Evolutionary conservation across 768 basidiomycete genomes (phyloP).

Genomic region (Mycena kentingensis): DNA sequence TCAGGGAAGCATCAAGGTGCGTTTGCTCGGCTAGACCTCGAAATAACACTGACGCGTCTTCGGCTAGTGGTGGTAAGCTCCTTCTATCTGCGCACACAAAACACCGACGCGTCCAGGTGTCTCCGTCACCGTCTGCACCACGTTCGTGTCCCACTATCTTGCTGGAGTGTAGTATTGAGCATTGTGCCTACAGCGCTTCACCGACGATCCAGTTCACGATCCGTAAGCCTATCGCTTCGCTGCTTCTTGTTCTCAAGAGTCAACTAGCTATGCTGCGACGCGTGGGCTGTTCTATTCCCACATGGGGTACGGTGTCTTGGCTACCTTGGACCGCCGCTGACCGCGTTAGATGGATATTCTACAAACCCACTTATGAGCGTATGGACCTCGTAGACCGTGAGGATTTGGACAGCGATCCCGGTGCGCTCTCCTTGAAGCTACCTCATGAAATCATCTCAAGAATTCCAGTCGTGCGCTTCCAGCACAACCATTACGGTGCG

Average conservation of each 20-base stretch:
- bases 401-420: constrained; percentile 70
- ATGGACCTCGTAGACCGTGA: constrained; percentile 65
- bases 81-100: not conserved
- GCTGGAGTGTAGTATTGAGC: too few species aligned
- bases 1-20: constrained; percentile 78
- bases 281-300: constrained; percentile 75
- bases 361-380: constrained; percentile 65
- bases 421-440: constrained; percentile 37
- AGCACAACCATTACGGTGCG: constrained; percentile 68
- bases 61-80: constrained; percentile 53
- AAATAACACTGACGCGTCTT: constrained; percentile 1
- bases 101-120: constrained; percentile 45
- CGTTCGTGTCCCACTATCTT: constrained; percentile 39
- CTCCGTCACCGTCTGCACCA: constrained; percentile 77
- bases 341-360: constrained; percentile 68
- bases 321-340: not conserved
- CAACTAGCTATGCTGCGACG: constrained; percentile 66
- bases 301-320: constrained; percentile 47
- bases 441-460: not conserved
- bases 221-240: constrained; percentile 44
- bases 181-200: constrained; percentile 74
- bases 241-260: not conserved
- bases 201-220: constrained; percentile 68
- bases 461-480: constrained; percentile 61
- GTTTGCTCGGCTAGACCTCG: constrained; percentile 16